Conservation (phyloP, 441 rosid genomes). For the Pelargonium hybrid region DNA sequence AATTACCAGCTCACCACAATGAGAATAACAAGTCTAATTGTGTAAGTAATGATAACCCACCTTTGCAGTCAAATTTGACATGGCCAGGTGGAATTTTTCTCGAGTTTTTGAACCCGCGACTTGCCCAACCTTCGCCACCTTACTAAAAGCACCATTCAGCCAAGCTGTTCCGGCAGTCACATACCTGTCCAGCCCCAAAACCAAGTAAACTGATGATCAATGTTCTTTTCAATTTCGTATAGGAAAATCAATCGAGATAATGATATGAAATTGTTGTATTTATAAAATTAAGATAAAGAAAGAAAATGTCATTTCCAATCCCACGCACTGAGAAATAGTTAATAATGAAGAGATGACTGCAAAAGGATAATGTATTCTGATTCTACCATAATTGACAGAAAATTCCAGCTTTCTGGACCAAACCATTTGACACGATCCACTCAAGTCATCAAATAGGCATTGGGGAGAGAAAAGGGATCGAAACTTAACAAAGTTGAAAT, state of each 20-base stretch:
- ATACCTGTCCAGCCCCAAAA: slow-evolving; percentile 38
- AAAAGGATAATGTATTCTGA: neutral
- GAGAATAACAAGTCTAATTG: neutral
- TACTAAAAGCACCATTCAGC: slow-evolving; percentile 82
- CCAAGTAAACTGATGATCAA: neutral
- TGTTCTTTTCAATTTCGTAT: no score
- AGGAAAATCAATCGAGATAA: neutral
- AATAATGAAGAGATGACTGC: neutral
- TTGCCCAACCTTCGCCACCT: slow-evolving; percentile 83
- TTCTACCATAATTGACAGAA: neutral
- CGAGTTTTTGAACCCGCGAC: slow-evolving; percentile 74
- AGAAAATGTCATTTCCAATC: neutral
- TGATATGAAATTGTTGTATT: neutral
- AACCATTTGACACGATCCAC: neutral
- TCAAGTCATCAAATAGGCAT: neutral
- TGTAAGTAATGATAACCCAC: slow-evolving; percentile 27
- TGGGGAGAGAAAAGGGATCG: neutral
- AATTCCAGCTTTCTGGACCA: no score
- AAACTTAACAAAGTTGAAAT: neutral
- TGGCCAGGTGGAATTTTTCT: slow-evolving; percentile 73
- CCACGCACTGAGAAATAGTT: no score
- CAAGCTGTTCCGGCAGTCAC: slow-evolving; percentile 85
- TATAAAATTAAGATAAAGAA: neutral
- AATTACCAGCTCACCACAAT: neutral
- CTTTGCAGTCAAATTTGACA: slow-evolving; percentile 71